Base-by-base conservation (phyloP, 805 yeast species). In the Saccharomyces kudriavzevii region DNA sequence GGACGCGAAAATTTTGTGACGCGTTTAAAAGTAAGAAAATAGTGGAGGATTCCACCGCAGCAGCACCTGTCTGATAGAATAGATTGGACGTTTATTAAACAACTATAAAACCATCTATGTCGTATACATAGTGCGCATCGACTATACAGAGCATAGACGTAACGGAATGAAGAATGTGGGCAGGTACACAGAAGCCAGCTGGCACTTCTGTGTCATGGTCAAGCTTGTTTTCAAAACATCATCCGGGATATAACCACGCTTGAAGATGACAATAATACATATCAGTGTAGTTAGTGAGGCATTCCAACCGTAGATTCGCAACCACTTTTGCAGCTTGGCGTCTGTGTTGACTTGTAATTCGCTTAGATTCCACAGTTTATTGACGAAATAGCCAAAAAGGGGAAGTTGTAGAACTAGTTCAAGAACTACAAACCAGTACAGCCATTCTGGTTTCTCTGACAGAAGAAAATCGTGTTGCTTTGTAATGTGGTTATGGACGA, bases 341-440 rank as follows among this genome's bases (percentile, higher is more conserved):
- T 58, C 52, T 53, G 54, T 49, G 27, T 40, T 49, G 14, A 47
- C 49, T 45, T 45, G 48, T n/a, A 26, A 48, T 29, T 45, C 45
- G 13, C 43, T 29, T 5, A 26, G 45, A 29, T 50, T 49, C 9
- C 48, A 52, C 24, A 56, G 49, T 20, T 50, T 47, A 30, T 47
- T 43, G 11, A 60, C 58, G 49, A 68, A 72, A 58, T 68, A 69
- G 47, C 81, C 62, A 68, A 94, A 94, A 28, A 87, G 74, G 1
- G 99, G 99, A 50, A 87, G 66, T 70, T 92, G 99, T 59, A 86
- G 76, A 2, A 82, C 49, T 45, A 91, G 56, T 68, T 92, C 99
- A 53, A 89, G 65, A 59, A 77, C 68, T 0, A 90, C 95, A 68
- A 87, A 89, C 40, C 78, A 67, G 53, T 77, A 71, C 49, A 92